phyloP scores from a whole-genome alignment of 1,284 basidiomycete species.

The Takashimella koratensis region DNA sequence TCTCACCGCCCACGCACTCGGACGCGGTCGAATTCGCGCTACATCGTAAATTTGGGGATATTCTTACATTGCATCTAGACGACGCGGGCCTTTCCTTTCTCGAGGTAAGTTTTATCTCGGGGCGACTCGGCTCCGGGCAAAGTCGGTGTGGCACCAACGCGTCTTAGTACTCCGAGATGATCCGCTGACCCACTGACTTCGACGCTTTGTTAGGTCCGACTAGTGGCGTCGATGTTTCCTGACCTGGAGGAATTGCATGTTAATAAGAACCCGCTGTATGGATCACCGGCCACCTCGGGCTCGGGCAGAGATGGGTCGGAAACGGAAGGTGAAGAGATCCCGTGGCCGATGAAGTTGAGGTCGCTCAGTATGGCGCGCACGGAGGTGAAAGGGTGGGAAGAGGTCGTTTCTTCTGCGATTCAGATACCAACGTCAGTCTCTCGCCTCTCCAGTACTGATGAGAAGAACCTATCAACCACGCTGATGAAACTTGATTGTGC shows the following conservation, averaged over 20 bases:
- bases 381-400: background rate
- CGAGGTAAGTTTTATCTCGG: constrained; percentile 54
- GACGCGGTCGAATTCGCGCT: too few species aligned
- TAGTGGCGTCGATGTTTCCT: constrained; percentile 58
- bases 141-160: too few species aligned
- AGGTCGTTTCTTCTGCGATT: background rate
- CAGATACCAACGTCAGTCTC: background rate
- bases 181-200: background rate
- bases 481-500: too few species aligned
- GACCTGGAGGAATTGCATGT: constrained; percentile 64
- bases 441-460: too few species aligned
- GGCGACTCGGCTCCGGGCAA: too few species aligned
- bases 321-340: too few species aligned
- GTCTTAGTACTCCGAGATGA: too few species aligned
- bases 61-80: constrained; percentile 73
- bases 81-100: constrained; percentile 66
- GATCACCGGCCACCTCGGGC: background rate
- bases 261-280: constrained; percentile 60
- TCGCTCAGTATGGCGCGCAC: background rate
- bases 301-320: too few species aligned
- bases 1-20: too few species aligned
- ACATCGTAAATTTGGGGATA: constrained; percentile 53
- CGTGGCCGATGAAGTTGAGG: background rate
- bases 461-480: too few species aligned
- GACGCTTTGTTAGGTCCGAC: background rate